phyloP scores from a whole-genome alignment of 1,284 basidiomycete genomes.

The Termitomyces sp. region DNA sequence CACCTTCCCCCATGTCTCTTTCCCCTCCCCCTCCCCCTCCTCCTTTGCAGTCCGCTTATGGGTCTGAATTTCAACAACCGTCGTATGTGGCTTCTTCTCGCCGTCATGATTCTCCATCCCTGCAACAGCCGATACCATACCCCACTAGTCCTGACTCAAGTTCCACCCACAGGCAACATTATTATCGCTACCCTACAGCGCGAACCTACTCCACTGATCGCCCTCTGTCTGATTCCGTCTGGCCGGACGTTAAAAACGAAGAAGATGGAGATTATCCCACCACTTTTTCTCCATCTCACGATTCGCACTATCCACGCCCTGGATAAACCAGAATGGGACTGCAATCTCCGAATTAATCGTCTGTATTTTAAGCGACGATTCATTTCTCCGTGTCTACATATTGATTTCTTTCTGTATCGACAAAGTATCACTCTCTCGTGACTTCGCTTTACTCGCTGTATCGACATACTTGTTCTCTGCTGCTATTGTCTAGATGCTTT shows the following conservation, averaged over 20 bases:
- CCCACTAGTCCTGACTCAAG: conserved; percentile 27
- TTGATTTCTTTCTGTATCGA: conserved; percentile 1
- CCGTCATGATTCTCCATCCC: conserved; percentile 29
- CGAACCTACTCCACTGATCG: conserved; percentile 21
- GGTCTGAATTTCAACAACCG: conserved; percentile 24
- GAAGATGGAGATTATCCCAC: conserved; percentile 21
- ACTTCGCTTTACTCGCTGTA: conserved; percentile 15
- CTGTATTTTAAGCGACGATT: conserved; percentile 4
- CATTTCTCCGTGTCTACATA: conserved; percentile 5
- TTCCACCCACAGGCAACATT: conserved; percentile 26
- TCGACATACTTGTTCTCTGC: conserved; percentile 17
- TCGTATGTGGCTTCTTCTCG: conserved; percentile 29
- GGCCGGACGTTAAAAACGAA: conserved; percentile 28
- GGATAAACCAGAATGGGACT: conserved; percentile 7
- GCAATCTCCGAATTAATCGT: conserved; percentile 1
- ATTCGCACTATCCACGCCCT: conserved; percentile 24
- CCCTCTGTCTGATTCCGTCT: conserved; percentile 21
- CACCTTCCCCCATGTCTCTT: conserved; percentile 26
- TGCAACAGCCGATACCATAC: conserved; percentile 26
- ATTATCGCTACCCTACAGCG: conserved; percentile 31
- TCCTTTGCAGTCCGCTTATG: conserved; percentile 24
- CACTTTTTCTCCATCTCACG: conserved; percentile 21
- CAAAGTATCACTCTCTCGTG: not conserved
- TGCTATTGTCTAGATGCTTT: conserved; percentile 16
- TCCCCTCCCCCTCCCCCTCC: conserved; percentile 22